Conservation (phyloP, 345 rosid species). For the Bruguiera gymnorhiza region DNA sequence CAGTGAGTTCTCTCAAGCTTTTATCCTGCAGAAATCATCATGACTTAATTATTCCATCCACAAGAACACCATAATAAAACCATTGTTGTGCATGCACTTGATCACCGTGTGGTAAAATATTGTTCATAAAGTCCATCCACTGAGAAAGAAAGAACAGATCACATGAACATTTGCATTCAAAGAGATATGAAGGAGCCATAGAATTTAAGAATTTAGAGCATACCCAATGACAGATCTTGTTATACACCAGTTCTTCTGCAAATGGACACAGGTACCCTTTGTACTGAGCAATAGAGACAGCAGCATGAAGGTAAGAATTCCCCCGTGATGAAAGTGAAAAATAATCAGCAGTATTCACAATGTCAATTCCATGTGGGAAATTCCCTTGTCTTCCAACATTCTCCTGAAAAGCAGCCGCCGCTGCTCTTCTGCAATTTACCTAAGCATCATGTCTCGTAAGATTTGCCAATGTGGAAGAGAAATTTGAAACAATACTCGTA, state of each 20-base stretch:
- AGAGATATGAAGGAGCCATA: not conserved
- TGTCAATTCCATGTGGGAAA: constrained; percentile 96
- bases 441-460: constrained; percentile 27
- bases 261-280: constrained; percentile 88
- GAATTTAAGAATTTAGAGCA: constrained; percentile 24
- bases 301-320: constrained; percentile 79
- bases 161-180: not conserved
- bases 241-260: constrained; percentile 76
- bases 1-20: constrained; percentile 88
- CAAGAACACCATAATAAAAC: constrained; percentile 4
- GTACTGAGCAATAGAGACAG: constrained; percentile 69
- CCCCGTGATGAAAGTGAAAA: constrained; percentile 91
- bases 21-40: constrained; percentile 53
- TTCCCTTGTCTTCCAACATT: constrained; percentile 98
- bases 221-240: constrained; percentile 98
- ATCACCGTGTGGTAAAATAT: no score
- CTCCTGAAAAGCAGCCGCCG: constrained; percentile 99
- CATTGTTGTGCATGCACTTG: not conserved
- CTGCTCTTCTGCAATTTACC: constrained; percentile 99
- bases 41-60: not conserved
- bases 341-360: constrained; percentile 89
- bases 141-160: no score
- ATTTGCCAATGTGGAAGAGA: constrained; percentile 10
- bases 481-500: constrained; percentile 3
- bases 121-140: no score